Conservation (phyloP, 1,284 basidiomycete genomes). For the Pholiota adiposa region DNA sequence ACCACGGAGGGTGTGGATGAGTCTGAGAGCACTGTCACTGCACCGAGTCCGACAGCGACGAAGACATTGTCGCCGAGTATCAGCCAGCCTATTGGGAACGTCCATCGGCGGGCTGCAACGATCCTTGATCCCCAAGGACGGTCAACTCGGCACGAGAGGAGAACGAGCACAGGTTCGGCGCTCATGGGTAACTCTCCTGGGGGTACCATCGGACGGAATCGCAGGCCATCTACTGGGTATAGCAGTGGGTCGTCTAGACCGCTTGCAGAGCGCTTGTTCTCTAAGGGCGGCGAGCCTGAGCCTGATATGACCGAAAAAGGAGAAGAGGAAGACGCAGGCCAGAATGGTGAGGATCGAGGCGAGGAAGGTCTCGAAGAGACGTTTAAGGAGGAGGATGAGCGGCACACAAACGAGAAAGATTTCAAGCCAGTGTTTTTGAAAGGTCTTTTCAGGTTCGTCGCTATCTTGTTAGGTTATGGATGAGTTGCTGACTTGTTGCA, state of each 20-base stretch:
- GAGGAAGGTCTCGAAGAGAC: conserved; percentile 28
- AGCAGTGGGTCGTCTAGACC: conserved; percentile 43
- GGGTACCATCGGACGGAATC: conserved; percentile 65
- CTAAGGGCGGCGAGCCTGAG: conserved; percentile 40
- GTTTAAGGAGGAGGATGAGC: conserved; percentile 45
- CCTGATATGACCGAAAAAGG: conserved; percentile 43
- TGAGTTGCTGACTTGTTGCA: conserved; percentile 7
- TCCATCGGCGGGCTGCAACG: conserved; percentile 73
- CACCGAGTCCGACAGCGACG: conserved; percentile 13
- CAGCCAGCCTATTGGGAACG: conserved; percentile 58
- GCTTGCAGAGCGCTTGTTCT: conserved; percentile 52
- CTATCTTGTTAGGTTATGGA: not conserved
- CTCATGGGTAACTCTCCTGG: conserved; percentile 48
- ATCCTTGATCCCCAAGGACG: conserved; percentile 69
- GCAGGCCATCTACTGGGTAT: conserved; percentile 69
- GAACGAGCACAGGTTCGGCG: conserved; percentile 75
- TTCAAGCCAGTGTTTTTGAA: conserved; percentile 91
- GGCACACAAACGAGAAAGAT: conserved; percentile 61
- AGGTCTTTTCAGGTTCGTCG: conserved; percentile 80
- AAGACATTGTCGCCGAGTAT: conserved; percentile 48
- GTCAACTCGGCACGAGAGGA: conserved; percentile 67
- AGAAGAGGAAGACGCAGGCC: conserved; percentile 33
- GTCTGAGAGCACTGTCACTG: conserved; percentile 21
- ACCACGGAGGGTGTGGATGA: conserved; percentile 28
- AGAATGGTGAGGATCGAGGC: conserved; percentile 19